Conservation (phyloP, 352 stramenopile genomes). For the Phytophthora agathidicida region DNA sequence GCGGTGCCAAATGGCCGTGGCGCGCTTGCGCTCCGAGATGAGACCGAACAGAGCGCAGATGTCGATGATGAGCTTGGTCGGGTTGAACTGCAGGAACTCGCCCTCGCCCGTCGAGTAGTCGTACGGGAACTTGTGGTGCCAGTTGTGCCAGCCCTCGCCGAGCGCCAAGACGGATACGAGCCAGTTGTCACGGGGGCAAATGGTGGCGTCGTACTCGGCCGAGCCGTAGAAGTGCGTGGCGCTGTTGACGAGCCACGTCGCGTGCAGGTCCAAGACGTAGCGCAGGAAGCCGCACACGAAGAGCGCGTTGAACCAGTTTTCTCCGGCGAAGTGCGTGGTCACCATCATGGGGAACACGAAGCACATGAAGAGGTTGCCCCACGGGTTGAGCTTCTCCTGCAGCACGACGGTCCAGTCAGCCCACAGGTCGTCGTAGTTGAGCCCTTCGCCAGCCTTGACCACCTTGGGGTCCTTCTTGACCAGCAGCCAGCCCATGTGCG, state of each 20-base stretch:
- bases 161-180: constrained; percentile 95
- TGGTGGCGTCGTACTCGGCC: constrained; percentile 95
- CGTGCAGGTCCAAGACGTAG: constrained; percentile 95
- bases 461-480: constrained; percentile 97
- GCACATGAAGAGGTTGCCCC: constrained; percentile 97
- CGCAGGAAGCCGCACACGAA: constrained; percentile 94
- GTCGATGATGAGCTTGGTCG: constrained; percentile 97
- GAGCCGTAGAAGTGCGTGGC: constrained; percentile 97
- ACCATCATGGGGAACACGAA: constrained; percentile 95
- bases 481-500: constrained; percentile 98
- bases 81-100: constrained; percentile 96
- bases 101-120: constrained; percentile 98
- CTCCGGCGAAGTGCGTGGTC: constrained; percentile 84
- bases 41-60: constrained; percentile 90
- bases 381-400: constrained; percentile 96
- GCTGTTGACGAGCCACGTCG: constrained; percentile 98
- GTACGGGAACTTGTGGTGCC: constrained; percentile 99
- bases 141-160: constrained; percentile 99
- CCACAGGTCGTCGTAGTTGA: constrained; percentile 96
- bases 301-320: constrained; percentile 95
- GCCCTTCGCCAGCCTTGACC: constrained; percentile 83
- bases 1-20: constrained; percentile 92
- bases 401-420: constrained; percentile 94
- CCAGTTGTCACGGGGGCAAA: constrained; percentile 96
- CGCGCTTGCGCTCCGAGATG: constrained; percentile 94